Conservation (phyloP, 73 alveolate genomes). For the Paramecium sonneborni region DNA sequence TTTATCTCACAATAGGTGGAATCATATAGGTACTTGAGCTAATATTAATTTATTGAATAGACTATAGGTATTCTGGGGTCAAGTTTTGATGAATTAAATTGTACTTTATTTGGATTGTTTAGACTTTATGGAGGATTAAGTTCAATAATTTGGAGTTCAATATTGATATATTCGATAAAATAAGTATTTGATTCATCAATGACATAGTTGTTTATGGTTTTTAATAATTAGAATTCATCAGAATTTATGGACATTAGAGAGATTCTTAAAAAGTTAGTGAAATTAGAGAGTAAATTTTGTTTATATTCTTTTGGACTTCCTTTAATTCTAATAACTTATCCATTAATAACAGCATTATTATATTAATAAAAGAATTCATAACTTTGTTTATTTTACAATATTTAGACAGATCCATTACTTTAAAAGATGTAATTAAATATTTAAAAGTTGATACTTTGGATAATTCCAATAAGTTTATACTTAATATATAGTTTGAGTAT, state of each 20-base stretch:
- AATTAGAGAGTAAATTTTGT: background rate
- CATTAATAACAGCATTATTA: background rate
- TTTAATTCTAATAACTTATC: background rate
- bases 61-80: background rate
- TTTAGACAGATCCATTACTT: background rate
- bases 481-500: background rate
- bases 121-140: background rate
- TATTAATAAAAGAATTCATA: background rate
- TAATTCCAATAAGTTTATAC: background rate
- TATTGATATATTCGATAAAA: background rate
- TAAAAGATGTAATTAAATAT: background rate
- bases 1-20: background rate
- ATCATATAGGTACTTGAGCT: background rate
- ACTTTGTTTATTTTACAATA: background rate
- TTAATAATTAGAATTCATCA: background rate
- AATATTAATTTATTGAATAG: background rate
- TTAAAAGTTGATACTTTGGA: background rate
- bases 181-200: background rate
- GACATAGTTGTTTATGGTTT: background rate
- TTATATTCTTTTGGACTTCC: conserved; percentile 32
- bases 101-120: background rate
- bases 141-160: background rate
- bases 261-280: background rate
- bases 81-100: background rate
- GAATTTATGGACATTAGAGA: background rate